These are phyloP conservation scores for Picea glauca DNA, from an alignment of 75 land plant genomes.

Conservation along the genomic window DNA sequence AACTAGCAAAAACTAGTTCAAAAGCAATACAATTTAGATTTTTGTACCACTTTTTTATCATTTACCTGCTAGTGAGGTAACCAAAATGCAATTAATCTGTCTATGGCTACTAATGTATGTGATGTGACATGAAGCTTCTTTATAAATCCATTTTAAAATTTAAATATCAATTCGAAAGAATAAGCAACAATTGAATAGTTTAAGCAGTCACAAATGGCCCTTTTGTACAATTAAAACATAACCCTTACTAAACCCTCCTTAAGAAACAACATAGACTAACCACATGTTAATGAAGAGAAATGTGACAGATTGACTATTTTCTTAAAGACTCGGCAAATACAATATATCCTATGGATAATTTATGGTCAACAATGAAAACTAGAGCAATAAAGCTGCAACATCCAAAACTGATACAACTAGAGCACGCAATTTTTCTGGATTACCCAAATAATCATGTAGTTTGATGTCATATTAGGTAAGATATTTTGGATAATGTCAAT, in stretches of 20 bases:
- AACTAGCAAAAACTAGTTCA: not conserved
- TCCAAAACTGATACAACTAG: not conserved
- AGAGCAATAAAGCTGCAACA: not conserved
- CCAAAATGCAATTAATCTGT: not conserved
- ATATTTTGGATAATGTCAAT: no score
- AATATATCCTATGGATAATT: not conserved
- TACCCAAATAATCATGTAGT: no score
- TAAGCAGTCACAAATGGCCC: not conserved
- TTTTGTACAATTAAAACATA: not conserved
- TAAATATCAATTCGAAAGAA: not conserved
- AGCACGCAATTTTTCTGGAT: no score
- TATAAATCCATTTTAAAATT: not conserved
- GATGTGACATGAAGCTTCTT: not conserved
- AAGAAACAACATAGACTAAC: not conserved
- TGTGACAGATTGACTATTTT: not conserved
- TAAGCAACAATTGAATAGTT: not conserved
- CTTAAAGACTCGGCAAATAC: not conserved
- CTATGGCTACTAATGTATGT: not conserved
- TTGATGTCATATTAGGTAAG: no score
- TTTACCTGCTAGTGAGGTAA: not conserved
- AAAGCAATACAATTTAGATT: not conserved
- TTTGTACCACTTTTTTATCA: not conserved
- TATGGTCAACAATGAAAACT: not conserved
- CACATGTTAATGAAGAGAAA: not conserved
- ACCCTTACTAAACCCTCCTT: not conserved